phyloP scores from a whole-genome alignment of 78 protist genomes.

The Dictyostelium intermedium region DNA sequence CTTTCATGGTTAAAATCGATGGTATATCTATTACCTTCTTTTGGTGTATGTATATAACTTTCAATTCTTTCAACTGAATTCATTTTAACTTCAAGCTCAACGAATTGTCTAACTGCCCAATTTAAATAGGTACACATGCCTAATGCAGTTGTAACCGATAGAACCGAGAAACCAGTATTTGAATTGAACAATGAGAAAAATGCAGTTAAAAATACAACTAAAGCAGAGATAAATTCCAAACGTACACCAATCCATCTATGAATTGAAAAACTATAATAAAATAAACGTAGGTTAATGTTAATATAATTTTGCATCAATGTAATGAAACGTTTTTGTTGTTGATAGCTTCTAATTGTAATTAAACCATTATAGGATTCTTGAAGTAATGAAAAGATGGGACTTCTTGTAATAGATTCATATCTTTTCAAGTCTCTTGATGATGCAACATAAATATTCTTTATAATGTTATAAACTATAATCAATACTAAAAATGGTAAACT shows the following conservation, averaged over 20 bases:
- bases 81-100: slow-evolving; percentile 87
- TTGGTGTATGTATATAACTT: slow-evolving; percentile 4
- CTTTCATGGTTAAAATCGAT: neutral
- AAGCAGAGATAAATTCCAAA: slow-evolving; percentile 73
- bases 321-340: slow-evolving; percentile 12
- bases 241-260: slow-evolving; percentile 89
- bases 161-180: slow-evolving; percentile 75
- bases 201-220: slow-evolving; percentile 45
- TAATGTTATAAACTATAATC: slow-evolving; percentile 30
- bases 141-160: slow-evolving; percentile 76
- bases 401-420: slow-evolving; percentile 84
- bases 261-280: slow-evolving; percentile 21
- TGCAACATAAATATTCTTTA: slow-evolving; percentile 81
- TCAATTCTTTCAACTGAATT: slow-evolving; percentile 67
- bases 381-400: slow-evolving; percentile 89
- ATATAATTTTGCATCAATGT: neutral
- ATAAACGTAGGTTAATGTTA: slow-evolving; percentile 39
- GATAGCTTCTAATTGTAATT: slow-evolving; percentile 91
- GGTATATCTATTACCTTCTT: slow-evolving; percentile 55
- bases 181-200: slow-evolving; percentile 29
- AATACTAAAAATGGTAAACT: slow-evolving; percentile 6
- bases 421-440: slow-evolving; percentile 90
- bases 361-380: slow-evolving; percentile 90
- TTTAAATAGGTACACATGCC: slow-evolving; percentile 32
- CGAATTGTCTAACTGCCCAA: slow-evolving; percentile 3